Evolutionary conservation across 257 asterid genomes (phyloP), one percentile per base, ranked within the genome.

Genomic region (Primulina tabacum): DNA sequence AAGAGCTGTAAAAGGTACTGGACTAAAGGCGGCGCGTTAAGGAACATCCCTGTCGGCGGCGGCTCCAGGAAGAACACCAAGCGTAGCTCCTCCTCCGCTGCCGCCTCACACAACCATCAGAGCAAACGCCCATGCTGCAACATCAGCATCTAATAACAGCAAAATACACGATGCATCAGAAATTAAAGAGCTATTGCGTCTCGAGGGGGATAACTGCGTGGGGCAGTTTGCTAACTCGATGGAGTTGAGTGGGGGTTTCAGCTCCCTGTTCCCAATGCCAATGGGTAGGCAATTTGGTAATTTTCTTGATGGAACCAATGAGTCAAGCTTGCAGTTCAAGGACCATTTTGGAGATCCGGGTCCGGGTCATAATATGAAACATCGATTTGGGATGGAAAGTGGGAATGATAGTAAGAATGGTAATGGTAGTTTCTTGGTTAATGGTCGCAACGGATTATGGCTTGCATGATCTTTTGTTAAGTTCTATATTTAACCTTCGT

Each of bases 11-110:
- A 81, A 34, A 71, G 98, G 67, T 92, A 92, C 71, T 92, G 98
- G 98, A 92, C 98, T 6, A 92, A 88, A 75, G 98, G 98, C 69
- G 98, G 98, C 62, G 82, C 92, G n/a, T 84, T 92, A 62, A 53
- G 98, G 0, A 92, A 90, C 89, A 84, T 92, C 74, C 98, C 98
- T 0, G 87, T 92, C 73, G 98, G 98, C 67, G 98, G 98, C 18
- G 95, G 91, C 26, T 79, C 95, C 6, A 72, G 97, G 65, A 92
- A 88, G 85, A 85, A 76, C 78, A 69, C 87, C 71, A 89, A 89
- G 74, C 95, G 98, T 38, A 60, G 73, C 80, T 73, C 89, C 70
- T 58, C 87, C 65, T 9, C 84, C 61, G 14, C 83, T 5, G n/a
- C 81, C 12, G 35, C 82, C 7, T 33, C 59, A 43, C 29, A 6